Evolutionary conservation across 768 basidiomycete genomes (phyloP).

Genomic region (Tylopilus felleus): DNA sequence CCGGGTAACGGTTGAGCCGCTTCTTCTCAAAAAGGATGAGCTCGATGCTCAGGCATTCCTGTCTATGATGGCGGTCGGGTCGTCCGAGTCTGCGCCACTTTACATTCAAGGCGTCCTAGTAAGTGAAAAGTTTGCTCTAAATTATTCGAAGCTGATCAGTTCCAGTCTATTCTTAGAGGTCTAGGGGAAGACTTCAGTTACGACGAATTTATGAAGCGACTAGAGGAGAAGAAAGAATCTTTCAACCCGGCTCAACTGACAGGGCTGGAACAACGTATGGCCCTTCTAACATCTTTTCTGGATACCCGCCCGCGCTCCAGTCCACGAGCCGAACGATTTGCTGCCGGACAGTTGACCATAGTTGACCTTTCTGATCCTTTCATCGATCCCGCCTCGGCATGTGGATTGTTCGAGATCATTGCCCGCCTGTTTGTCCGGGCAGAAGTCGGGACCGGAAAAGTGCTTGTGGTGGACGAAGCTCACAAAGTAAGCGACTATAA

Average conservation of each 20-base stretch:
- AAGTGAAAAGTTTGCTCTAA: slow-evolving; percentile 18
- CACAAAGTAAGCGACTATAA: slow-evolving; percentile 51
- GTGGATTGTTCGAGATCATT: slow-evolving; percentile 68
- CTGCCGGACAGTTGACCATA: slow-evolving; percentile 58
- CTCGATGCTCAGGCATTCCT: slow-evolving; percentile 66
- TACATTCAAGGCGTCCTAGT: slow-evolving; percentile 71
- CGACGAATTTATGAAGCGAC: slow-evolving; percentile 42
- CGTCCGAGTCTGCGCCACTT: slow-evolving; percentile 58
- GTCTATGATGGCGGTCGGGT: slow-evolving; percentile 71
- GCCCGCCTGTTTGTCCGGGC: slow-evolving; percentile 62
- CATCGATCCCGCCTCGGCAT: slow-evolving; percentile 63
- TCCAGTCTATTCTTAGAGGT: slow-evolving; percentile 57
- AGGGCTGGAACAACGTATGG: slow-evolving; percentile 61
- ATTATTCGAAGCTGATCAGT: slow-evolving; percentile 9
- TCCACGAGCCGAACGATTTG: slow-evolving; percentile 40
- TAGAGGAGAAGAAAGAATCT: slow-evolving; percentile 44
- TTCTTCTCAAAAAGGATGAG: slow-evolving; percentile 56
- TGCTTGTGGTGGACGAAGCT: slow-evolving; percentile 71
- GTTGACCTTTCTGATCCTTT: slow-evolving; percentile 74
- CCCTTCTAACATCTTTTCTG: slow-evolving; percentile 57
- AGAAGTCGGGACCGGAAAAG: slow-evolving; percentile 58
- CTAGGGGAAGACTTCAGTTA: slow-evolving; percentile 61
- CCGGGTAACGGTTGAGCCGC: slow-evolving; percentile 49
- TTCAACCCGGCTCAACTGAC: slow-evolving; percentile 57
- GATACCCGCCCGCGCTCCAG: slow-evolving; percentile 22